Evolutionary conservation across 805 yeast genomes (phyloP).

Genomic region (Candida tibetensis): DNA sequence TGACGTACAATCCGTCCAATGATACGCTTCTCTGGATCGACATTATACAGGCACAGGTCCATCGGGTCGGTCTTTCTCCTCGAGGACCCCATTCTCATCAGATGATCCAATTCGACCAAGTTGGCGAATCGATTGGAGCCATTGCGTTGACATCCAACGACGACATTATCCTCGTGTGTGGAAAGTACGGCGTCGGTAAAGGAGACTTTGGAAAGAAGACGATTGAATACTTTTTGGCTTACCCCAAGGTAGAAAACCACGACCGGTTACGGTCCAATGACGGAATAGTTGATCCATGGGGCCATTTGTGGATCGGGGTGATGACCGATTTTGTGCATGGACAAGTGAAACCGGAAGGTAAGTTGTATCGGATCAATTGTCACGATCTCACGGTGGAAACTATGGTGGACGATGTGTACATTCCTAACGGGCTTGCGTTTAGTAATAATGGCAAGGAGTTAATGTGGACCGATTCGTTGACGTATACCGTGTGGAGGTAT

Average conservation of each 20-base stretch:
- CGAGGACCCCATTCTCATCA: slow-evolving; percentile 28
- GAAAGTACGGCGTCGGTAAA: slow-evolving; percentile 60
- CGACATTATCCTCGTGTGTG: slow-evolving; percentile 57
- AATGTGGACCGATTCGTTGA: slow-evolving; percentile 42
- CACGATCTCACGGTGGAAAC: slow-evolving; percentile 28
- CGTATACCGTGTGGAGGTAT: slow-evolving; percentile 33
- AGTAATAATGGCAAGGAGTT: slow-evolving; percentile 25
- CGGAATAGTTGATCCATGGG: slow-evolving; percentile 75
- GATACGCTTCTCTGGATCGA: slow-evolving; percentile 52
- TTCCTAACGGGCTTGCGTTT: slow-evolving; percentile 66
- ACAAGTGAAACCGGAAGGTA: slow-evolving; percentile 50
- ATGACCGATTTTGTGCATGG: slow-evolving; percentile 57
- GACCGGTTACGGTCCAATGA: slow-evolving; percentile 60
- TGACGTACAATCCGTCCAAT: slow-evolving; percentile 58
- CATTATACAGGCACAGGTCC: slow-evolving; percentile 40
- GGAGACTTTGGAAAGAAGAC: slow-evolving; percentile 43
- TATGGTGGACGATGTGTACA: slow-evolving; percentile 32
- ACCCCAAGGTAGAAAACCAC: slow-evolving; percentile 23
- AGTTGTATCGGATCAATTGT: slow-evolving; percentile 32
- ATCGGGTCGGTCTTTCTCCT: slow-evolving; percentile 26
- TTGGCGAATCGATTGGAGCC: slow-evolving; percentile 58
- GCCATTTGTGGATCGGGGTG: slow-evolving; percentile 77
- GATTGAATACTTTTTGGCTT: slow-evolving; percentile 40
- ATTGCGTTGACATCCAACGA: slow-evolving; percentile 58
- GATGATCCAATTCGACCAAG: slow-evolving; percentile 36